Evolutionary conservation across 805 yeast species (phyloP), one percentile per base, ranked within the genome.

Genomic region (Saturnispora dispora): DNA sequence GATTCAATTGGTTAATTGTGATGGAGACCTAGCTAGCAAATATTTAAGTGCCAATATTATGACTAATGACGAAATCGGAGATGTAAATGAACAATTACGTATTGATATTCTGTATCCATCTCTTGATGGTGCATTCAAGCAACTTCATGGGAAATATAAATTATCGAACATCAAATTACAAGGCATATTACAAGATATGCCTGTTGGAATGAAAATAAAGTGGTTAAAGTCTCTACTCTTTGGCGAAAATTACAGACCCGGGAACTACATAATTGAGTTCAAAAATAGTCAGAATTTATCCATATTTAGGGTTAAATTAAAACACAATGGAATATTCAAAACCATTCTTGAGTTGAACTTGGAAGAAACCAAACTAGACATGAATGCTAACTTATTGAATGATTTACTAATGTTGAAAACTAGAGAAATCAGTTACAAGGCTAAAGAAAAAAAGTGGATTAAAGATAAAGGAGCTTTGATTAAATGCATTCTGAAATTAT

Each of bases 251-350:
- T 53, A 32, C 33, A 46, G 45, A 33, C 27, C 44, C 27, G 51
- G 48, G 2, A 25, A 17, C 8, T 52, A 55, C 36, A 20, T 23
- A 20, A 52, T 30, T 43, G 49, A 35, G 2, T 25, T 55, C 2
- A 18, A 9, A 1, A n/a, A 39, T 7, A 5, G n/a, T 4, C 18
- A 41, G 4, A 33, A 20, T 1, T 3, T 15, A 13, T 36, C 15
- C 18, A 27, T 41, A 41, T 32, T 33, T 4, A 33, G 48, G 5
- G 23, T 47, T 5, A 48, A 44, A 18, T 3, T 46, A 1, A 35
- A 42, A n/a, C 51, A 55, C 42, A 27, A 36, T 17, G 57, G 55
- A 5, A 42, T 55, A 4, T 51, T 41, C 20, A 55, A 53, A 42
- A 28, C 33, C 5, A 11, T 55, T 2, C n/a, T 47, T 6, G 46